phyloP scores from a whole-genome alignment of 495 filamentous ascomycete genomes.

The Neurospora sp. region DNA sequence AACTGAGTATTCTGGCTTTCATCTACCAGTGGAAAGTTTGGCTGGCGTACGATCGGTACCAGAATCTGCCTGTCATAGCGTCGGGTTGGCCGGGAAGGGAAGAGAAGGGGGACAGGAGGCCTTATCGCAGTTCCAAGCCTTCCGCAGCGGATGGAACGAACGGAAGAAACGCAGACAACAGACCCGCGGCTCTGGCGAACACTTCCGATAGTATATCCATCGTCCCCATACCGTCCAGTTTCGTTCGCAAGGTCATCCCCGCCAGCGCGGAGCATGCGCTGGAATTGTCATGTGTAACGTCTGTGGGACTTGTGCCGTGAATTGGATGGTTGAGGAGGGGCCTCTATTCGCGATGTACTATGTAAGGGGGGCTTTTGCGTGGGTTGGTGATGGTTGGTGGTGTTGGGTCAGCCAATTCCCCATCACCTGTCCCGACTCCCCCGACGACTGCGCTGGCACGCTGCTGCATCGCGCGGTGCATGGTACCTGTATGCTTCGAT shows the following conservation, averaged over 20 bases:
- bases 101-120: neutral
- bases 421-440: neutral
- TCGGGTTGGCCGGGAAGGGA: neutral
- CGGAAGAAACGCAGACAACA: neutral
- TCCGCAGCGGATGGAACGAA: neutral
- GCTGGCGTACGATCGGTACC: neutral
- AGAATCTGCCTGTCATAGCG: neutral
- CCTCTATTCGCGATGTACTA: neutral
- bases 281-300: neutral
- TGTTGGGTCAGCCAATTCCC: neutral
- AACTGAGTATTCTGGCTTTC: neutral
- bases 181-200: neutral
- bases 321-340: neutral
- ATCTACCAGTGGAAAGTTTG: neutral
- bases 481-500: neutral
- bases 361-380: neutral
- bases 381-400: neutral
- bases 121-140: neutral
- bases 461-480: neutral
- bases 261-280: neutral
- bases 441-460: neutral
- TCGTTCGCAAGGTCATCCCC: neutral
- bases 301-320: neutral
- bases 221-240: neutral
- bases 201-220: neutral